Evolutionary conservation across 768 basidiomycete species (phyloP).

Genomic region (Amanita thiersii): DNA sequence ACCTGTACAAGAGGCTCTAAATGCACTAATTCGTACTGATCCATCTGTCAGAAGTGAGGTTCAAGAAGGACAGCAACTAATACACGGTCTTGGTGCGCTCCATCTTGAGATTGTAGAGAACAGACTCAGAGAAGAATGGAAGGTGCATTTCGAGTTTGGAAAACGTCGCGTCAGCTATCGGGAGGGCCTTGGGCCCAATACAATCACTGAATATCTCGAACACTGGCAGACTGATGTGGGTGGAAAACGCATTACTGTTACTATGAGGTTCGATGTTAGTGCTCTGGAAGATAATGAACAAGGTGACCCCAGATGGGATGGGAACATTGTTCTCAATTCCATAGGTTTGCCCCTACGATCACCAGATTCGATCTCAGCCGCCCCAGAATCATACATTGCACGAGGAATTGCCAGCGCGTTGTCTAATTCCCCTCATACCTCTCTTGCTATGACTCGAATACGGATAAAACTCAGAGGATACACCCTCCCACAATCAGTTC

Average conservation of each 20-base stretch:
- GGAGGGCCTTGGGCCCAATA: conserved; percentile 39
- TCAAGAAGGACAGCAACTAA: conserved; percentile 76
- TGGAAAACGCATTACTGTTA: conserved; percentile 45
- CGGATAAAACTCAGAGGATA: conserved; percentile 45
- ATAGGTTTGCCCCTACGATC: conserved; percentile 42
- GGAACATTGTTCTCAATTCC: conserved; percentile 60
- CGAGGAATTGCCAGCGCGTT: conserved; percentile 65
- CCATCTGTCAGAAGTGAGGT: conserved; percentile 78
- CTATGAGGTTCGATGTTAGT: conserved; percentile 47
- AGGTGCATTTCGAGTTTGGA: conserved; percentile 70
- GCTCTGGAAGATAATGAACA: conserved; percentile 45
- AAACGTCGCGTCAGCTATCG: conserved; percentile 74
- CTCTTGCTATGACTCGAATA: conserved; percentile 59
- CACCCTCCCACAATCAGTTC: conserved; percentile 30
- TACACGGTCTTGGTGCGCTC: conserved; percentile 78
- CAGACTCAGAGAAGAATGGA: conserved; percentile 76
- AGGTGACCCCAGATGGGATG: conserved; percentile 68
- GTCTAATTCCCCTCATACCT: conserved; percentile 73
- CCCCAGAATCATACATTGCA: conserved; percentile 46
- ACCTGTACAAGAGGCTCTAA: conserved; percentile 70
- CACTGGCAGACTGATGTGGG: conserved; percentile 57
- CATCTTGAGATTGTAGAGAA: conserved; percentile 87
- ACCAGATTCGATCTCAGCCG: conserved; percentile 40
- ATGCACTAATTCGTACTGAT: conserved; percentile 72
- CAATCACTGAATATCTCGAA: conserved; percentile 24